These are phyloP conservation scores for Phaffia rhodozyma DNA, from an alignment of 1,284 basidiomycete species.

Conservation along the genomic window DNA sequence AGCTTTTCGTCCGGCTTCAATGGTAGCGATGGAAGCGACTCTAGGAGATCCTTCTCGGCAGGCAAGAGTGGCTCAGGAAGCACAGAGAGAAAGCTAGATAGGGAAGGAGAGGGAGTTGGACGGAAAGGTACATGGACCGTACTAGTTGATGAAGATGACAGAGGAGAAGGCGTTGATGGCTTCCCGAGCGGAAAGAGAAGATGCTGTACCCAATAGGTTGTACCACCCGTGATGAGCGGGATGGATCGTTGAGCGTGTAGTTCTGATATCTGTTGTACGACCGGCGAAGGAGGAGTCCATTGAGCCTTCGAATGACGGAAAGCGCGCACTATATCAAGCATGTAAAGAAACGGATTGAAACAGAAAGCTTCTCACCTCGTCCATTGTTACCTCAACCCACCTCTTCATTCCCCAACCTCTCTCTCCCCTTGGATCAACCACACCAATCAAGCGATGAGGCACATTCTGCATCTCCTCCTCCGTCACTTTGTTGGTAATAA, in stretches of 20 bases:
- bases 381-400: slow-evolving; percentile 12
- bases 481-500: slow-evolving; percentile 92
- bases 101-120: slow-evolving; percentile 13
- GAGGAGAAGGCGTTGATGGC: slow-evolving; percentile 28
- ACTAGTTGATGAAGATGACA: slow-evolving; percentile 13
- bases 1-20: slow-evolving; percentile 42
- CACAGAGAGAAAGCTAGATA: slow-evolving; percentile 6
- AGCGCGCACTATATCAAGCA: no score
- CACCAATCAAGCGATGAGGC: slow-evolving; percentile 77
- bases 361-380: slow-evolving; percentile 3
- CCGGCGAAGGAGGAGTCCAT: no score
- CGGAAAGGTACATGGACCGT: slow-evolving; percentile 9
- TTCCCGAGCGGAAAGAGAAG: slow-evolving; percentile 31
- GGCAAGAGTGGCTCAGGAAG: not conserved
- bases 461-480: slow-evolving; percentile 62
- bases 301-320: no score
- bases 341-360: not conserved
- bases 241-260: slow-evolving; percentile 50
- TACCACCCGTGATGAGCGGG: slow-evolving; percentile 88
- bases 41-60: slow-evolving; percentile 2
- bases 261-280: slow-evolving; percentile 49
- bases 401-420: slow-evolving; percentile 62
- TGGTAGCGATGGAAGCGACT: not conserved
- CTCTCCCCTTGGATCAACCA: slow-evolving; percentile 77
- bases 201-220: slow-evolving; percentile 95